Conservation (phyloP, 345 rosid species). For the Hevea brasiliensis region DNA sequence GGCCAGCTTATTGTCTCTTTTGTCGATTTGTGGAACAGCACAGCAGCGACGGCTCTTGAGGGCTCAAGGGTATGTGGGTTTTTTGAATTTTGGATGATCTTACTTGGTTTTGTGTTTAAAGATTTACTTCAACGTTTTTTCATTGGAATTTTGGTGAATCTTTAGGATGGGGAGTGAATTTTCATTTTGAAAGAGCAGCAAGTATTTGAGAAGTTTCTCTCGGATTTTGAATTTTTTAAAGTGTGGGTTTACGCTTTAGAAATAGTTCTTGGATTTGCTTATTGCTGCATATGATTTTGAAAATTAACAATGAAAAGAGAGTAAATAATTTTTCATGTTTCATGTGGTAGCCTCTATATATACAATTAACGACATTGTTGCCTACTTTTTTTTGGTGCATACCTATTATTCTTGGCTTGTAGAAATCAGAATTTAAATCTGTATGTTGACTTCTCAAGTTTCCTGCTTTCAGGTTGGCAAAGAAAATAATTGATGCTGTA, state of each 20-base stretch:
- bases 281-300: no score
- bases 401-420: background rate
- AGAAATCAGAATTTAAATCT: constrained; percentile 1
- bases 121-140: background rate
- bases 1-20: constrained; percentile 72
- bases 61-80: constrained; percentile 57
- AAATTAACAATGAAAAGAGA: background rate
- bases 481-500: constrained; percentile 72
- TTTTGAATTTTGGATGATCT: background rate
- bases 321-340: background rate
- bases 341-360: background rate
- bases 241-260: background rate
- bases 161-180: background rate
- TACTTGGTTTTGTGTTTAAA: constrained; percentile 7
- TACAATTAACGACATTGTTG: background rate
- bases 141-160: background rate
- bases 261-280: background rate
- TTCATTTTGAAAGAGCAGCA: background rate
- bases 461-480: constrained; percentile 60
- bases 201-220: background rate
- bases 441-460: constrained; percentile 18
- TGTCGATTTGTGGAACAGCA: constrained; percentile 67
- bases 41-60: constrained; percentile 82
- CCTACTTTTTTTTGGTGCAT: background rate
- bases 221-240: constrained; percentile 10